Evolutionary conservation across 1,139 yeast species (phyloP).

Genomic region (Nematodospora anomalae): DNA sequence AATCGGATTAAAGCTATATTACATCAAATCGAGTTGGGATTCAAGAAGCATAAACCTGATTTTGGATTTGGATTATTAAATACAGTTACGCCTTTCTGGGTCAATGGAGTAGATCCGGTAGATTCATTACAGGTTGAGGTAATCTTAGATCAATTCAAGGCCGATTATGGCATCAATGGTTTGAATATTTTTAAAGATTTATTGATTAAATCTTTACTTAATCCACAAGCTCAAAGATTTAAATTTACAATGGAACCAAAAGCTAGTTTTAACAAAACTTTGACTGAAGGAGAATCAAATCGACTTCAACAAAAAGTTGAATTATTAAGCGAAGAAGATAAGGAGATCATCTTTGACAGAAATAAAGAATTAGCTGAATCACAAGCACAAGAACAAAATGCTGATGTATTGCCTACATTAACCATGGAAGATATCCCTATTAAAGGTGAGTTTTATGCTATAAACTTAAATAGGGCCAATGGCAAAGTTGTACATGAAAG

Average conservation of each 20-base stretch:
- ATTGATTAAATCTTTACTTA: slow-evolving; percentile 52
- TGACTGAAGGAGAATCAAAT: slow-evolving; percentile 54
- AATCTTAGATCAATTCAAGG: slow-evolving; percentile 57
- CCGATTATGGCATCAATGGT: slow-evolving; percentile 56
- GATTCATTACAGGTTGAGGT: slow-evolving; percentile 64
- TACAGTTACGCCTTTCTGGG: slow-evolving; percentile 79
- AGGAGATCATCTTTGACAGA: slow-evolving; percentile 54
- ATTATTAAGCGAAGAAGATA: slow-evolving; percentile 55
- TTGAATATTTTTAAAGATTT: slow-evolving; percentile 57
- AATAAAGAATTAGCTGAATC: slow-evolving; percentile 59
- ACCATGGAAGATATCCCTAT: slow-evolving; percentile 70
- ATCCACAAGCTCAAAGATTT: slow-evolving; percentile 51
- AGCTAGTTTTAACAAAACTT: slow-evolving; percentile 47
- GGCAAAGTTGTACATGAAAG: slow-evolving; percentile 41
- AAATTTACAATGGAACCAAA: slow-evolving; percentile 78
- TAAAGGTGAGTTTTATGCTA: slow-evolving; percentile 45
- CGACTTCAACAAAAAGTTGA: slow-evolving; percentile 49
- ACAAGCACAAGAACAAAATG: slow-evolving; percentile 70
- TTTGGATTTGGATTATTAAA: slow-evolving; percentile 82
- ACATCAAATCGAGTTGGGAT: slow-evolving; percentile 81
- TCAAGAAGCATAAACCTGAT: slow-evolving; percentile 85
- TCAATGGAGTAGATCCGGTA: slow-evolving; percentile 74
- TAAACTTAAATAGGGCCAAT: slow-evolving; percentile 20
- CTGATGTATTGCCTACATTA: slow-evolving; percentile 78
- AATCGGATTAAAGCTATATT: slow-evolving; percentile 78